A percentile compares a stretch with the other conserved stretches of the same genome.
Conservation (phyloP, 2,329 filamentous ascomycete species). For the Scolecobasidium constrictum region DNA sequence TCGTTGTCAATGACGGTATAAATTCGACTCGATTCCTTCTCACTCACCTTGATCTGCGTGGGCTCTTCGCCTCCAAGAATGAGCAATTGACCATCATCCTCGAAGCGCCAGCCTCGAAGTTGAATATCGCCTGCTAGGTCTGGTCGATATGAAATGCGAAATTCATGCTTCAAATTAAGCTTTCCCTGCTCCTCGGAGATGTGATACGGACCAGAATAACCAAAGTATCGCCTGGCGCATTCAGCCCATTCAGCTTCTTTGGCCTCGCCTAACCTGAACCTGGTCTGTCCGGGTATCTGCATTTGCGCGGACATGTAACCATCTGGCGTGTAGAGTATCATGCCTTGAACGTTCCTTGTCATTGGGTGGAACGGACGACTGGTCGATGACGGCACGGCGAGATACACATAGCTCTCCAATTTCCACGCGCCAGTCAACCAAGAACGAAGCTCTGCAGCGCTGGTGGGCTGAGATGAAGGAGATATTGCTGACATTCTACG, state of each 20-base stretch:
- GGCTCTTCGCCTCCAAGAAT: slow-evolving; percentile 6
- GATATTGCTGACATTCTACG: background rate
- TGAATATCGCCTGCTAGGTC: slow-evolving; percentile 2
- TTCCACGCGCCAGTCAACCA: slow-evolving; percentile 11
- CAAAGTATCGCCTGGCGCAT: slow-evolving; percentile 11
- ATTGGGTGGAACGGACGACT: slow-evolving; percentile 19
- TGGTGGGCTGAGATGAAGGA: slow-evolving; percentile 1
- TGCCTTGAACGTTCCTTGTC: slow-evolving; percentile 24
- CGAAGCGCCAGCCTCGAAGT: slow-evolving; percentile 7
- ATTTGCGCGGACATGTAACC: slow-evolving; percentile 29
- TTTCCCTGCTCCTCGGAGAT: slow-evolving; percentile 9
- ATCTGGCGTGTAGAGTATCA: slow-evolving; percentile 28
- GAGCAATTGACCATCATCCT: slow-evolving; percentile 8
- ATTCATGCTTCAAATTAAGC: slow-evolving; percentile 5
- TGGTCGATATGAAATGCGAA: slow-evolving; percentile 6
- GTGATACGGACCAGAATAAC: slow-evolving; percentile 12
- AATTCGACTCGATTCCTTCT: too few relatives aligned
- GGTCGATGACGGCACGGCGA: slow-evolving; percentile 2
- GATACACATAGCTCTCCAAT: slow-evolving; percentile 10
- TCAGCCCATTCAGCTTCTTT: slow-evolving; percentile 11
- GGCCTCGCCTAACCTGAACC: slow-evolving; percentile 10
- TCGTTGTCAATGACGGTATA: too few relatives aligned
- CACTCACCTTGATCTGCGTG: slow-evolving; percentile 1
- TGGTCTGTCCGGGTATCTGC: slow-evolving; percentile 23
- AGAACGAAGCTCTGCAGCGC: slow-evolving; percentile 1